These are phyloP conservation scores for Cytospora chrysosperma DNA, from an alignment of 2,329 filamentous ascomycete genomes.

Conservation along the genomic window DNA sequence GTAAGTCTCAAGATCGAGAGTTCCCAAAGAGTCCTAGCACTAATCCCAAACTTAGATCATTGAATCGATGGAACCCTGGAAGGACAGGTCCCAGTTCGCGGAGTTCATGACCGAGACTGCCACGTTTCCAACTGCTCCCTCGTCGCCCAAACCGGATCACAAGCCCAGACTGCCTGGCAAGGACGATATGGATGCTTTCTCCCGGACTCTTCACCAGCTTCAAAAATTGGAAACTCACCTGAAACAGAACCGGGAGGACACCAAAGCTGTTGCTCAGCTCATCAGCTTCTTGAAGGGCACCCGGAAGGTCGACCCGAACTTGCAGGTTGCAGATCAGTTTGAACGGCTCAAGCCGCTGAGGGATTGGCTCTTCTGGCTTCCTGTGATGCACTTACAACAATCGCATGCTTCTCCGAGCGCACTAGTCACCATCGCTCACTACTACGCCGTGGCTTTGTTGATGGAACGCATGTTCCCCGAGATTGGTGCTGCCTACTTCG, in stretches of 20 bases:
- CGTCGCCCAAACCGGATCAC: constrained; percentile 60
- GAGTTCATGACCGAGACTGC: constrained; percentile 80
- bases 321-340: constrained; percentile 81
- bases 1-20: constrained; percentile 50
- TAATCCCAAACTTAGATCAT: constrained; percentile 62
- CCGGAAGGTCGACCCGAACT: constrained; percentile 66
- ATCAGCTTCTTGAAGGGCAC: constrained; percentile 71
- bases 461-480: constrained; percentile 91
- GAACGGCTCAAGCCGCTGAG: constrained; percentile 83
- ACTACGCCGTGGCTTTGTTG: constrained; percentile 84
- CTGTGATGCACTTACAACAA: constrained; percentile 77
- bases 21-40: not conserved
- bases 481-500: constrained; percentile 85
- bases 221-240: constrained; percentile 67
- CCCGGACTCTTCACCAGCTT: constrained; percentile 65
- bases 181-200: constrained; percentile 67
- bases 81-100: constrained; percentile 81
- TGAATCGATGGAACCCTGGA: constrained; percentile 87
- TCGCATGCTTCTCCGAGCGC: constrained; percentile 74
- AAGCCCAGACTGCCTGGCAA: constrained; percentile 63
- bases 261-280: constrained; percentile 66
- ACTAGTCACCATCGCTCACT: constrained; percentile 81
- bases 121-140: constrained; percentile 67
- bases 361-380: constrained; percentile 95
- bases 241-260: constrained; percentile 67